Base-by-base conservation (phyloP, 2,329 filamentous ascomycete species). In the Exophiala viscosa region DNA sequence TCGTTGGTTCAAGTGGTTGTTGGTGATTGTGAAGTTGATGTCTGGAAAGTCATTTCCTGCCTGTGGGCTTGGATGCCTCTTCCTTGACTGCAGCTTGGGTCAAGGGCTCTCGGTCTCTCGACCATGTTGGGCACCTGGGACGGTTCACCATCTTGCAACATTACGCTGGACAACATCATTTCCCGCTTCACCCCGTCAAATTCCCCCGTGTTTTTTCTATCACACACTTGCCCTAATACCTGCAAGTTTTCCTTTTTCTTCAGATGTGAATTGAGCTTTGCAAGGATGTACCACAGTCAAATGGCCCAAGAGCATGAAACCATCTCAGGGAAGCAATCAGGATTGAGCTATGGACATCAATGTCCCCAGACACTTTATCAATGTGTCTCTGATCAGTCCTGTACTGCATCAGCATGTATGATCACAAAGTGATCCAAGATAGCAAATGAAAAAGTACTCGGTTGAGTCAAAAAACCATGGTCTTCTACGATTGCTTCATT, bases 11-110 rank as follows among this genome's bases (percentile, higher is more conserved):
- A 45, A 36, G 48, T 50, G 49, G 49, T 47, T 41, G 45, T 50
- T 49, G 53, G 54, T 39, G 39, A 46, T 57, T 48, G 38, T 47
- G 31, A 46, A 32, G 32, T 36, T 44, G 43, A 50, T 28, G 38
- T 52, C 54, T 53, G 50, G 47, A 57, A 35, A 50, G 42, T 53
- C 46, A 43, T 43, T 45, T 50, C 50, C 47, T 57, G 54, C 50
- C 54, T 38, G 17, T 48, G 31, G 50, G 50, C 50, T 50, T 56
- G 54, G 54, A 53, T 56, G 42, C 17, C 47, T 49, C 53, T 50
- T 52, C 32, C 47, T 43, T 42, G 45, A 39, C 39, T 43, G 17
- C 31, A 33, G 45, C 44, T 35, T 44, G 45, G 45, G 45, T 15
- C 39, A 42, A 41, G 28, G 43, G 20, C 54, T 45, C 42, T 57